Evolutionary conservation across 345 rosid species (phyloP).

Genomic region (Fremontodendron californicum): DNA sequence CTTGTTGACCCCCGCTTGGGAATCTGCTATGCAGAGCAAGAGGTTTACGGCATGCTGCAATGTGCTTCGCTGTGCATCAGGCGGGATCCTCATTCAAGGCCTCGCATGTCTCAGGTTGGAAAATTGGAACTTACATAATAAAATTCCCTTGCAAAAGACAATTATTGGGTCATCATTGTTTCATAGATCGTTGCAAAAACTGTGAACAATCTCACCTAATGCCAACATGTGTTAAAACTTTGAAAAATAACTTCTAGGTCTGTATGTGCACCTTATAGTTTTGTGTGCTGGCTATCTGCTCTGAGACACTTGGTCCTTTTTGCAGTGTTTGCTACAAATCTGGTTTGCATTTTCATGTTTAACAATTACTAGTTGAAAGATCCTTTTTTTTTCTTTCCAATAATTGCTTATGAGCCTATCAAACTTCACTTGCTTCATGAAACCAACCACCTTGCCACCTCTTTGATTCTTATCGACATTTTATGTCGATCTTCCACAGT

Average conservation of each 20-base stretch:
- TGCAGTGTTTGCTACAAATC: no score
- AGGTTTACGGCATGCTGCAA: conserved; percentile 70
- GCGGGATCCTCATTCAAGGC: conserved; percentile 80
- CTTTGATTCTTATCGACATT: no score
- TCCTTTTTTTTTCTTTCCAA: no score
- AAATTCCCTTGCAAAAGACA: neutral
- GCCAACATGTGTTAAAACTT: neutral
- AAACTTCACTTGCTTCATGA: no score
- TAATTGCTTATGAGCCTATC: no score
- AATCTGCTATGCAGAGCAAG: conserved; percentile 51
- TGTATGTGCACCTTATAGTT: neutral
- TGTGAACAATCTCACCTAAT: neutral
- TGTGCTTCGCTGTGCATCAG: conserved; percentile 88
- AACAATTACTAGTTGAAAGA: no score
- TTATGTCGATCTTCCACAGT: no score
- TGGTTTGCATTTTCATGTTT: neutral
- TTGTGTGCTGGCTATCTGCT: neutral
- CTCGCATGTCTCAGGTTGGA: conserved; percentile 93
- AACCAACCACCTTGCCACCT: no score
- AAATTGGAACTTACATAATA: neutral
- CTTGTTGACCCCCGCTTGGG: conserved; percentile 70
- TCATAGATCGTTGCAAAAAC: neutral
- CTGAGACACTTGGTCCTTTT: no score
- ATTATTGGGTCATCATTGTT: neutral
- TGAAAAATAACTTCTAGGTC: neutral